Evolutionary conservation across 164 flowering plant species (phyloP).

Genomic region (Dillenia suffruticosa): DNA sequence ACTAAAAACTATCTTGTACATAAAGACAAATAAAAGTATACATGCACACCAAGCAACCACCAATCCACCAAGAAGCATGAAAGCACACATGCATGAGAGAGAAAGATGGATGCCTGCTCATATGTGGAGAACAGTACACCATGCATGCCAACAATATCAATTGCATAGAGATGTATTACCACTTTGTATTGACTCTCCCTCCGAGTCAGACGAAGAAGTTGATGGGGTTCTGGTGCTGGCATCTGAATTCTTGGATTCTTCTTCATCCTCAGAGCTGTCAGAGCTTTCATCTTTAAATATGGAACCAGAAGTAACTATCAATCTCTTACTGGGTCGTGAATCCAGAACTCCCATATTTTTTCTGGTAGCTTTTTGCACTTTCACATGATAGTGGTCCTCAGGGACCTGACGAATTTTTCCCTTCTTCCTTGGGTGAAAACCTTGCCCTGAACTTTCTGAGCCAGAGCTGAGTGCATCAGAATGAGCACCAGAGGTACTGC

Average conservation of each 20-base stretch:
- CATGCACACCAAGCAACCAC: too few species aligned
- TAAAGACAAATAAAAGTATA: too few species aligned
- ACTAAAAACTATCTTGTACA: too few species aligned
- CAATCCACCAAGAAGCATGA: too few species aligned
- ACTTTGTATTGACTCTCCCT: slow-evolving; percentile 23
- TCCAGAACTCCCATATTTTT: slow-evolving; percentile 22
- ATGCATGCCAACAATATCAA: background rate
- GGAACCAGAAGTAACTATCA: slow-evolving; percentile 25
- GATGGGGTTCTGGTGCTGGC: slow-evolving; percentile 46
- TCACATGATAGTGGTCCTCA: slow-evolving; percentile 3
- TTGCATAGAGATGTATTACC: slow-evolving; percentile 25
- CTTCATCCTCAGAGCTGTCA: slow-evolving; percentile 41
- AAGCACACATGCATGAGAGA: too few species aligned
- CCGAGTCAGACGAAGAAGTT: slow-evolving; percentile 47
- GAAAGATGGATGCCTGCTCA: too few species aligned
- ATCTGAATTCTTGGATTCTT: slow-evolving; percentile 29
- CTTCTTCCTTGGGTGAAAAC: slow-evolving; percentile 7
- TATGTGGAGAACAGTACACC: too few species aligned
- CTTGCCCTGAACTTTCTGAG: slow-evolving; percentile 18
- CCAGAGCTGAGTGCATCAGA: slow-evolving; percentile 20
- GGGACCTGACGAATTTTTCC: slow-evolving; percentile 11
- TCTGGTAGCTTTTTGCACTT: slow-evolving; percentile 12
- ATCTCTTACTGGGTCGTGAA: slow-evolving; percentile 25
- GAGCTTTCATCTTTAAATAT: slow-evolving; percentile 40
- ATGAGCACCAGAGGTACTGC: background rate